phyloP scores from a whole-genome alignment of 164 flowering plant genomes.

The grape (Vitis vinifera) region ASM3070453v1 NC_081811.1:3051001-3051500 shows the following conservation, averaged over 20 bases:
- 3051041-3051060: slow-evolving; percentile 23
- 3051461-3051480: no score
- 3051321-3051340: slow-evolving; percentile 24
- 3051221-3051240: no score
- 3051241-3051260: neutral
- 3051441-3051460: no score
- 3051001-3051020: slow-evolving; percentile 34
- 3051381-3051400: no score
- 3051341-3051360: slow-evolving; percentile 17
- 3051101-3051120: slow-evolving; percentile 24
- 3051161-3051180: neutral
- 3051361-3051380: neutral
- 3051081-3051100: slow-evolving; percentile 42
- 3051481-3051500: no score
- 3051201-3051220: no score
- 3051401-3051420: no score
- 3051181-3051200: no score
- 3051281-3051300: slow-evolving; percentile 16
- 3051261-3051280: slow-evolving; percentile 19
- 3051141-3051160: slow-evolving; percentile 29
- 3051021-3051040: slow-evolving; percentile 17
- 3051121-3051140: slow-evolving; percentile 31
- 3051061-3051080: slow-evolving; percentile 32
- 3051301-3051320: slow-evolving; percentile 51
- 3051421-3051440: no score